Evolutionary conservation across 805 yeast genomes (phyloP).

Genomic region (Yamadazyma scolyti): DNA sequence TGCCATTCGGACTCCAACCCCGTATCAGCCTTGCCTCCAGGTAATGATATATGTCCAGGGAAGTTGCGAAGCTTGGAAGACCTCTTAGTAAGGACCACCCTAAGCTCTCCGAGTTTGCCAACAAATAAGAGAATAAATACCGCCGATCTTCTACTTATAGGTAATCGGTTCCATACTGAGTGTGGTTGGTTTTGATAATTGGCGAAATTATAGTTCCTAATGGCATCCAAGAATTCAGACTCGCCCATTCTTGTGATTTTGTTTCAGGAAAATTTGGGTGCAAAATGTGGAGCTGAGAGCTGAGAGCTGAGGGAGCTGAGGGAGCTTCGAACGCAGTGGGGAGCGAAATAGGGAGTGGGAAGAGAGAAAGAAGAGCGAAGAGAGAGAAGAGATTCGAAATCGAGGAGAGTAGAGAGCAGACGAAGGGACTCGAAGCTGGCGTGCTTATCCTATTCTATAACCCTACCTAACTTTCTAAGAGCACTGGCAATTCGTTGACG

Average conservation of each 20-base stretch:
- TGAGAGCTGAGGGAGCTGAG: neutral
- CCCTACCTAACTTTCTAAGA: conserved; percentile 38
- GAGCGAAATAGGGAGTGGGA: neutral
- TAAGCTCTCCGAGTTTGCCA: conserved; percentile 68
- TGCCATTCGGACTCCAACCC: conserved; percentile 64
- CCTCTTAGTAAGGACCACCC: conserved; percentile 77
- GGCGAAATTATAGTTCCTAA: conserved; percentile 27
- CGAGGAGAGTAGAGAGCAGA: no score
- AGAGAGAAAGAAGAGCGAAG: neutral
- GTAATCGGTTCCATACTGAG: conserved; percentile 63
- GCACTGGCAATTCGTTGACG: conserved; percentile 70
- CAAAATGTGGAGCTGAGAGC: conserved; percentile 1
- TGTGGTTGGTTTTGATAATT: conserved; percentile 24
- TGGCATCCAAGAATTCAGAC: conserved; percentile 2
- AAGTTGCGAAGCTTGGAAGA: conserved; percentile 66
- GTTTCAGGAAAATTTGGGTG: neutral
- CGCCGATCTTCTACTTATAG: conserved; percentile 67
- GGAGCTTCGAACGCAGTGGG: neutral
- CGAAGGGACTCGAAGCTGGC: neutral
- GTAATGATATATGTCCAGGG: conserved; percentile 88
- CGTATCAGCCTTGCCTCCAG: conserved; percentile 88
- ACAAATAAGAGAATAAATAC: conserved; percentile 73
- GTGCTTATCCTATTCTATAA: neutral
- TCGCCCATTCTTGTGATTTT: conserved; percentile 3
- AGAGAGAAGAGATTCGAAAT: no score